Evolutionary conservation across 2,329 filamentous ascomycete species (phyloP), one percentile per base, ranked within the genome.

Genomic region (Botryosphaeria dothidea): DNA sequence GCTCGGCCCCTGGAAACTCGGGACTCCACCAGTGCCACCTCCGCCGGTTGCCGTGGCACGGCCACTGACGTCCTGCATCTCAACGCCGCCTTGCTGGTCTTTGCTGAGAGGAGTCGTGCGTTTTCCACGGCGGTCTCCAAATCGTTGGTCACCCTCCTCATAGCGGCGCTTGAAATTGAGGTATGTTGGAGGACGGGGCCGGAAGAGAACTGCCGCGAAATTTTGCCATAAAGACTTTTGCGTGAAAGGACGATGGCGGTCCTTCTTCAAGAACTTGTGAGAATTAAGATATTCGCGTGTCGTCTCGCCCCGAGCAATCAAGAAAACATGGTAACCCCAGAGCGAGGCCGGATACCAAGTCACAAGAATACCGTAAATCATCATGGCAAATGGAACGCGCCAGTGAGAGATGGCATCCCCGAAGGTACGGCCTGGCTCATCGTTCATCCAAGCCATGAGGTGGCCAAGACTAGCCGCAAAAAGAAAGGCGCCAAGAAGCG

Each of bases 201-300:
- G 88, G 70, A 89, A 90, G 57, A 98, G 82, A 13, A 97, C 93
- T 7, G 89, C 85, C 41, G 91, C 78, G 85, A 92, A 93, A 77
- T 99, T 99, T 72, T 85, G 89, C 72, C 90, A 77, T 54, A 90
- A 81, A 69, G 82, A 90, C 38, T 88, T 89, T 73, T 96, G 93
- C 1, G 88, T 93, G 71, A 96, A 99, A 1, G 95, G 92, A 48
- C 93, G 85, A 78, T 97, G 96, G 13, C 95, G 88, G 75, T 99
- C 94, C 71, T 90, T 90, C 80, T 95, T 96, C 68, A 90, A 82
- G 75, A 99, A 98, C 78, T 98, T 98, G 79, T 97, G 92, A 4
- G 91, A 93, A 79, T 96, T 97, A 69, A 99, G 87, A 76, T 97
- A 97, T 78, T 99, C 95, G 70, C 95, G 86, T 0, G 95, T 99